Evolutionary conservation across 1,284 basidiomycete species (phyloP).

Genomic region (Mycena sp.): DNA sequence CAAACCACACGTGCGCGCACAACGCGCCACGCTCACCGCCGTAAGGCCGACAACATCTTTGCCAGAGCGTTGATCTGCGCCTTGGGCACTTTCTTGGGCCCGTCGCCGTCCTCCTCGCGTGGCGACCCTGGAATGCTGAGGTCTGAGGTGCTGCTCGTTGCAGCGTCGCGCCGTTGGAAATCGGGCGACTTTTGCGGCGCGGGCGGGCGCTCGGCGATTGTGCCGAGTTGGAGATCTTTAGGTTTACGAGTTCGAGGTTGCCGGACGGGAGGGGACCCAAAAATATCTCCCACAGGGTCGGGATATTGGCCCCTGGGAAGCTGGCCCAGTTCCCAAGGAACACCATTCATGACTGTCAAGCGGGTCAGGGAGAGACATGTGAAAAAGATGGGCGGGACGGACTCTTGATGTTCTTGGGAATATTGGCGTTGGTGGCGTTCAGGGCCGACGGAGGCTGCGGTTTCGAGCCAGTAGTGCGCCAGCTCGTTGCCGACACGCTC

Average conservation of each 20-base stretch:
- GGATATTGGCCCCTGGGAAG: slow-evolving; percentile 72
- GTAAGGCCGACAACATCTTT: slow-evolving; percentile 84
- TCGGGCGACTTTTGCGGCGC: slow-evolving; percentile 53
- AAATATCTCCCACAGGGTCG: slow-evolving; percentile 70
- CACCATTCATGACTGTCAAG: slow-evolving; percentile 72
- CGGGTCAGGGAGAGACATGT: slow-evolving; percentile 21
- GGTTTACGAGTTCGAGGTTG: slow-evolving; percentile 75
- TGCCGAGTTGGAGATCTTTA: slow-evolving; percentile 73
- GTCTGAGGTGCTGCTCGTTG: slow-evolving; percentile 76
- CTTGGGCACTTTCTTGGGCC: slow-evolving; percentile 84
- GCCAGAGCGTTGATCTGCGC: slow-evolving; percentile 86
- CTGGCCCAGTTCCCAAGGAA: slow-evolving; percentile 78
- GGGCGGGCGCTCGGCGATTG: slow-evolving; percentile 75
- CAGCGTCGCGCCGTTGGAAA: slow-evolving; percentile 65
- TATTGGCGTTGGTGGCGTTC: slow-evolving; percentile 41
- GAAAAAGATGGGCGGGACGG: slow-evolving; percentile 47
- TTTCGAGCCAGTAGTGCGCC: slow-evolving; percentile 61
- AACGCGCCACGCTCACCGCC: slow-evolving; percentile 57
- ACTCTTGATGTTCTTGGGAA: slow-evolving; percentile 86
- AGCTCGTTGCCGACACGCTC: slow-evolving; percentile 75
- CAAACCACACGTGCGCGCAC: neutral
- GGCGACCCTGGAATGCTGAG: slow-evolving; percentile 49
- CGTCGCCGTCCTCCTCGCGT: slow-evolving; percentile 58
- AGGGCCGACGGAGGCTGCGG: slow-evolving; percentile 42
- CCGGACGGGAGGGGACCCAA: slow-evolving; percentile 68